Percentiles rank a stretch among this genome's conserved stretches.
phyloP scores from a whole-genome alignment of 768 basidiomycete species.

The Pleurotus tuoliensis region DNA sequence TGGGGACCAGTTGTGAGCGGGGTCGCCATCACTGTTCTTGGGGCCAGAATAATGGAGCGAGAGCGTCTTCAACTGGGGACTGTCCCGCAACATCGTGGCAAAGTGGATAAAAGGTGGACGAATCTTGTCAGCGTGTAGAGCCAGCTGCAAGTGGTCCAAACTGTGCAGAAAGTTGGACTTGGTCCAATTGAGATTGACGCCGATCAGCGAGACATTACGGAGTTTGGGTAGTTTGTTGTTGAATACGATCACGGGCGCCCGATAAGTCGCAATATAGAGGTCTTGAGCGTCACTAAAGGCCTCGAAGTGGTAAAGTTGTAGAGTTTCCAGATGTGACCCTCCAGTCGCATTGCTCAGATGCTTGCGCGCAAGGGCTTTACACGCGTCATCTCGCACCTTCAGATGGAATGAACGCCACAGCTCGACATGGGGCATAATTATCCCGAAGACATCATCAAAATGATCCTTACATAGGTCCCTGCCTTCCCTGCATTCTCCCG shows the following conservation, averaged over 20 bases:
- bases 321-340: conserved; percentile 52
- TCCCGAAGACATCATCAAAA: conserved; percentile 39
- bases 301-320: conserved; percentile 56
- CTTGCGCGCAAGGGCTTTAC: conserved; percentile 51
- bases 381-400: conserved; percentile 56
- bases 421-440: conserved; percentile 41
- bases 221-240: conserved; percentile 46
- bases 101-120: conserved; percentile 53
- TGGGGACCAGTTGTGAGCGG: conserved; percentile 31
- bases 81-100: conserved; percentile 48
- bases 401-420: conserved; percentile 60
- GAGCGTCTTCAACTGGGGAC: conserved; percentile 43
- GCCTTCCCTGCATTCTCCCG: conserved; percentile 42
- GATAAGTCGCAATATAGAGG: conserved; percentile 52
- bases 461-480: conserved; percentile 51
- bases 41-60: conserved; percentile 62
- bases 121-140: conserved; percentile 55
- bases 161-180: conserved; percentile 44
- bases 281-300: conserved; percentile 47
- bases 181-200: conserved; percentile 62
- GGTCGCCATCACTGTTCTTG: conserved; percentile 26
- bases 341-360: conserved; percentile 47
- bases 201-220: conserved; percentile 56
- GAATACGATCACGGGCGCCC: conserved; percentile 57
- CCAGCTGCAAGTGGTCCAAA: conserved; percentile 51